Percentiles rank a stretch among this genome's conserved stretches.
phyloP scores from a whole-genome alignment of 1,284 basidiomycete genomes.

The Leccinum subrobustum region DNA sequence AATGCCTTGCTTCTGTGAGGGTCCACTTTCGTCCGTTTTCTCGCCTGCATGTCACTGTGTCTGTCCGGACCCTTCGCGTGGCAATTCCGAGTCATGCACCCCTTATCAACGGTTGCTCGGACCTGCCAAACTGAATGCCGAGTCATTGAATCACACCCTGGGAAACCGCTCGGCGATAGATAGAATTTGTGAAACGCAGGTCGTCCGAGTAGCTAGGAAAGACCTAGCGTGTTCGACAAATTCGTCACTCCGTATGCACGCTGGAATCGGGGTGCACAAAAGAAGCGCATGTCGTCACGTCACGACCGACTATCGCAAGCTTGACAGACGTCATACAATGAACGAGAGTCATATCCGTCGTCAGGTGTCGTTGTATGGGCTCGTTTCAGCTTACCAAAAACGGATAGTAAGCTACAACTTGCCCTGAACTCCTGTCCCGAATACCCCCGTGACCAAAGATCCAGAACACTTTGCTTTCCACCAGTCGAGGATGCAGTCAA shows the following conservation, averaged over 20 bases:
- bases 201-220: too few relatives aligned
- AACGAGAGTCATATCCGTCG: neutral
- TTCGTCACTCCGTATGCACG: conserved; percentile 1
- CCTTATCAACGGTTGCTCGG: too few relatives aligned
- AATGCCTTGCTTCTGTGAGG: conserved; percentile 6
- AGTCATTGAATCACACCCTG: too few relatives aligned
- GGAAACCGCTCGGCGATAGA: too few relatives aligned
- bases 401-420: conserved; percentile 37
- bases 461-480: conserved; percentile 44
- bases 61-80: neutral
- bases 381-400: neutral
- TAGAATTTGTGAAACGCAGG: too few relatives aligned
- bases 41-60: neutral
- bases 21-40: neutral
- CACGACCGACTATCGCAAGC: neutral
- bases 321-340: conserved; percentile 1
- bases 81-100: neutral
- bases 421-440: conserved; percentile 50
- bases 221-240: neutral
- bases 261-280: neutral
- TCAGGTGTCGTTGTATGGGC: neutral
- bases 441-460: conserved; percentile 54
- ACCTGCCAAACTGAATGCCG: too few relatives aligned
- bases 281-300: neutral
- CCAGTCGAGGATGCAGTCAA: conserved; percentile 63